Evolutionary conservation across 768 basidiomycete genomes (phyloP).

Genomic region (Boletus rubescentipes): DNA sequence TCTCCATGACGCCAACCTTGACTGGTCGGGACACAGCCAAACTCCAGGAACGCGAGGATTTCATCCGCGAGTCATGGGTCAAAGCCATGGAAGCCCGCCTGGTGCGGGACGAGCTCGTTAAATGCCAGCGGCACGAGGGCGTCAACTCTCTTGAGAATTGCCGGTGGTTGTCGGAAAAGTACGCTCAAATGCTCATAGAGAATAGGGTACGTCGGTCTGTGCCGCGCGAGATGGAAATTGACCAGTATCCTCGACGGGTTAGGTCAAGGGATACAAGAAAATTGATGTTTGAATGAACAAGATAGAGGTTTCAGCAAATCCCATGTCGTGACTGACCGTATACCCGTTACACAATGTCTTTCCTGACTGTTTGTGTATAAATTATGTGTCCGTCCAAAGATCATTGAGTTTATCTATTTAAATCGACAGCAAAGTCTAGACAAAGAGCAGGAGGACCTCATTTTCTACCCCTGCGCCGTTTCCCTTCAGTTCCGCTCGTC

Average conservation of each 20-base stretch:
- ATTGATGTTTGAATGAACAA: slow-evolving; percentile 50
- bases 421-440: neutral
- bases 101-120: slow-evolving; percentile 83
- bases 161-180: slow-evolving; percentile 81
- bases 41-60: slow-evolving; percentile 66
- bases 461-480: slow-evolving; percentile 50
- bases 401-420: neutral
- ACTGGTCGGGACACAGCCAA: slow-evolving; percentile 43
- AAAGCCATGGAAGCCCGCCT: slow-evolving; percentile 90
- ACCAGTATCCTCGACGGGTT: slow-evolving; percentile 9
- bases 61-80: slow-evolving; percentile 91
- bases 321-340: neutral
- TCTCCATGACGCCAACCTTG: neutral
- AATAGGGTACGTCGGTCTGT: slow-evolving; percentile 60
- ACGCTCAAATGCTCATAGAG: slow-evolving; percentile 72
- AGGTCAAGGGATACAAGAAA: slow-evolving; percentile 86
- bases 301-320: neutral
- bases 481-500: slow-evolving; percentile 57
- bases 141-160: slow-evolving; percentile 92
- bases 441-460: slow-evolving; percentile 23
- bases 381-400: slow-evolving; percentile 3
- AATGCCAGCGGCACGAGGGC: slow-evolving; percentile 88
- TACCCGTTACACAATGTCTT: neutral
- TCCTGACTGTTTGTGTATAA: slow-evolving; percentile 5
- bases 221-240: neutral